Evolutionary conservation across 2,329 filamentous ascomycete genomes (phyloP).

Genomic region (Neopestalotiopsis rosae): DNA sequence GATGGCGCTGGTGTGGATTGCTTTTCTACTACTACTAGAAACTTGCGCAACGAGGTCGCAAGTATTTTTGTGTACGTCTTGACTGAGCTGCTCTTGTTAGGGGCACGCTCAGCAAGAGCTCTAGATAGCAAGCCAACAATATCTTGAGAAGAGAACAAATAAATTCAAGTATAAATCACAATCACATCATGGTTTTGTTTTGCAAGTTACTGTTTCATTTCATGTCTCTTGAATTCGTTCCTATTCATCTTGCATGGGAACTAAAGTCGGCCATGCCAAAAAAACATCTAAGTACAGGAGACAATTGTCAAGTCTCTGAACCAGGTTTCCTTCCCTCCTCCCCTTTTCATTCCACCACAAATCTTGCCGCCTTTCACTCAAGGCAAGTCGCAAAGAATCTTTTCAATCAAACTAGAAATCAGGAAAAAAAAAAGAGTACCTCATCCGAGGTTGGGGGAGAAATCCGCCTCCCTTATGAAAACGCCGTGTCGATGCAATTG

Average conservation of each 20-base stretch:
- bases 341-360: background rate
- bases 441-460: background rate
- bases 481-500: background rate
- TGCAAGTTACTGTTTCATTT: background rate
- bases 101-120: background rate
- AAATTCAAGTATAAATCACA: background rate
- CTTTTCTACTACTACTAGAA: background rate
- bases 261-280: background rate
- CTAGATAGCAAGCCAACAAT: background rate
- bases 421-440: background rate
- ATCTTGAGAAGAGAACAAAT: background rate
- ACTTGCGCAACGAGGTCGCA: background rate
- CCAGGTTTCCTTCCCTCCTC: background rate
- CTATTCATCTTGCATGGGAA: background rate
- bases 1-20: slow-evolving; percentile 4
- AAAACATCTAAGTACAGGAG: background rate
- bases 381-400: background rate
- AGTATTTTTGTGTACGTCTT: background rate
- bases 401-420: background rate
- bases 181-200: background rate
- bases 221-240: background rate
- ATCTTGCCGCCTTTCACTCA: background rate
- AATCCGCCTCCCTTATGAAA: background rate
- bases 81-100: background rate
- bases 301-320: background rate